Evolutionary conservation across 2,329 filamentous ascomycete genomes (phyloP).

Genomic region (Sarocladium brachiariae): DNA sequence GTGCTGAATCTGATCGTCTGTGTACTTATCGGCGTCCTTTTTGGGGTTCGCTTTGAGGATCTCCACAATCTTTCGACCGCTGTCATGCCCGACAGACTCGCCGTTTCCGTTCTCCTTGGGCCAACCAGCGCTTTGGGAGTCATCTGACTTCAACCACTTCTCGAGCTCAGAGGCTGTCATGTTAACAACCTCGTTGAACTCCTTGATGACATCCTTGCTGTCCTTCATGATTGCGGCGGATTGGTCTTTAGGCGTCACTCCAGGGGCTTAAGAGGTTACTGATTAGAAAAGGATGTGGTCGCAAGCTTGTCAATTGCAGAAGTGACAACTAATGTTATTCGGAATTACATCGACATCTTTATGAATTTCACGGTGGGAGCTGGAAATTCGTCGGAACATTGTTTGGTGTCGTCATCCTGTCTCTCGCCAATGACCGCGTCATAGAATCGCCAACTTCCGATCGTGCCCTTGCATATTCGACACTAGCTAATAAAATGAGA

Average conservation of each 20-base stretch:
- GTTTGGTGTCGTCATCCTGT: constrained; percentile 2
- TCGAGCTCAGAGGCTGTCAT: constrained; percentile 56
- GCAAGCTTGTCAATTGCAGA: too few species aligned
- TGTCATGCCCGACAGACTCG: constrained; percentile 58
- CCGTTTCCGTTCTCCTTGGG: constrained; percentile 48
- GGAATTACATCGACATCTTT: background rate
- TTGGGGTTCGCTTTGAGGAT: constrained; percentile 56
- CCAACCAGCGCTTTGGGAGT: constrained; percentile 54
- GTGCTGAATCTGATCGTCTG: constrained; percentile 46
- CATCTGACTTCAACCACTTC: constrained; percentile 52
- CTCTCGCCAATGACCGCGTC: constrained; percentile 5
- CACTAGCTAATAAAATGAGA: too few species aligned
- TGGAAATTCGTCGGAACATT: background rate
- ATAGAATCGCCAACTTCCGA: constrained; percentile 4
- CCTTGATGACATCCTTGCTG: constrained; percentile 32
- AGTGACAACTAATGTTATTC: background rate
- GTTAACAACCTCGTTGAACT: constrained; percentile 62
- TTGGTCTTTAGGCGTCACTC: too few species aligned
- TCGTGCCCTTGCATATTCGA: background rate
- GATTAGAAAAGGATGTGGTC: too few species aligned
- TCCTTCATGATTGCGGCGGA: constrained; percentile 15
- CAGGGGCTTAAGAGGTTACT: too few species aligned
- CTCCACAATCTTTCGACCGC: constrained; percentile 55
- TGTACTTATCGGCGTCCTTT: constrained; percentile 50
- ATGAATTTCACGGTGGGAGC: background rate